These are phyloP conservation scores for Botryobasidium botryosum DNA, from an alignment of 768 basidiomycete genomes.

Conservation along the genomic window DNA sequence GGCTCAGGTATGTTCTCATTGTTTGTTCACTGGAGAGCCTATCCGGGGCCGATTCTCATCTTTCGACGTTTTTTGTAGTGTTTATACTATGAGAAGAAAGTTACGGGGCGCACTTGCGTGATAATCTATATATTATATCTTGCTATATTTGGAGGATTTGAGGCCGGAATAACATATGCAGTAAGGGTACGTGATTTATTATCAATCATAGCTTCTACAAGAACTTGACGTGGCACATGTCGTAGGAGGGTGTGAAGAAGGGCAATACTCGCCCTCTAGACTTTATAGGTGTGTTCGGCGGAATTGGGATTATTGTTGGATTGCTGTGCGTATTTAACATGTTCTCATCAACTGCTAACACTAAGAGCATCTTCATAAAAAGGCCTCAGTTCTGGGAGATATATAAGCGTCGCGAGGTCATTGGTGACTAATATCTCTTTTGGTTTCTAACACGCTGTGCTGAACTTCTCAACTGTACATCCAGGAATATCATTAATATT, in stretches of 20 bases:
- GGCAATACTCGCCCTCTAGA: slow-evolving; percentile 26
- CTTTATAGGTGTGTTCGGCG: slow-evolving; percentile 45
- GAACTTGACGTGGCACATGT: not conserved
- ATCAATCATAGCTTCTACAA: not conserved
- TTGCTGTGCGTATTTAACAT: slow-evolving; percentile 23
- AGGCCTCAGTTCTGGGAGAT: slow-evolving; percentile 66
- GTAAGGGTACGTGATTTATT: slow-evolving; percentile 25
- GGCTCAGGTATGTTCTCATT: slow-evolving; percentile 35
- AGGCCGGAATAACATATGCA: slow-evolving; percentile 42
- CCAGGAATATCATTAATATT: slow-evolving; percentile 53
- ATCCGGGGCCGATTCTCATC: slow-evolving; percentile 21
- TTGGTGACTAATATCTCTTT: slow-evolving; percentile 5
- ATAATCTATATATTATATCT: slow-evolving; percentile 19
- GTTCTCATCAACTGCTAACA: not conserved
- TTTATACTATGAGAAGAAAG: slow-evolving; percentile 40
- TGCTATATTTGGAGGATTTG: slow-evolving; percentile 35
- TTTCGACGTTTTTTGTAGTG: slow-evolving; percentile 32
- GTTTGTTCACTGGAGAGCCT: slow-evolving; percentile 1
- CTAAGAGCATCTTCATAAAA: slow-evolving; percentile 14
- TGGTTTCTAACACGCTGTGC: not conserved
- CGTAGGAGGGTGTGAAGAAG: slow-evolving; percentile 23
- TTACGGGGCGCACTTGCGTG: slow-evolving; percentile 18
- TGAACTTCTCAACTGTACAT: slow-evolving; percentile 24
- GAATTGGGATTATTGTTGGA: slow-evolving; percentile 36
- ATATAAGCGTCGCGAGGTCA: slow-evolving; percentile 24